A percentile compares a stretch with the other conserved stretches of the same genome.
Evolutionary conservation across 495 filamentous ascomycete genomes (phyloP).

Genomic region (Articulospora tetracladia): DNA sequence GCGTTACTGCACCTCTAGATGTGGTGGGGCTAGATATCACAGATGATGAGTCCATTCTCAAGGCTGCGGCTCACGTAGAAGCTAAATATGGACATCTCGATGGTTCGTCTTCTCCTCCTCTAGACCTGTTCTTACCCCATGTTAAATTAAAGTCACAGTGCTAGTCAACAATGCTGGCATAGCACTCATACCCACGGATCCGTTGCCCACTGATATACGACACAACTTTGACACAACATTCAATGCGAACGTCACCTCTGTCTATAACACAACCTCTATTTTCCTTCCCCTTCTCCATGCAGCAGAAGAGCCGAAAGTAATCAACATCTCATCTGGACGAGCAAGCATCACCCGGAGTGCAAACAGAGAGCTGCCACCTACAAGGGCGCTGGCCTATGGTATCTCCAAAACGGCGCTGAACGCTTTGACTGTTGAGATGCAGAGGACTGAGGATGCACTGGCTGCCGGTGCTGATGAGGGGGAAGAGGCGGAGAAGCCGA

Average conservation of each 20-base stretch:
- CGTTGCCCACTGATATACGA: conserved; percentile 17
- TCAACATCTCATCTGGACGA: conserved; percentile 27
- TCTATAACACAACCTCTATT: conserved; percentile 24
- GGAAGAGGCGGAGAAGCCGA: conserved; percentile 21
- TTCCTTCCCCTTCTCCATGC: conserved; percentile 29
- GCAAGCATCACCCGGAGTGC: conserved; percentile 14
- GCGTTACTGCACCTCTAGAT: conserved; percentile 24
- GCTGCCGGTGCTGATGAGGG: conserved; percentile 1
- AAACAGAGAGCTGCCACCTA: conserved; percentile 20
- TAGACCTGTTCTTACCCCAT: neutral
- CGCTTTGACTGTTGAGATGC: conserved; percentile 31
- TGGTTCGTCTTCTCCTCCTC: conserved; percentile 17
- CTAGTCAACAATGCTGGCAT: conserved; percentile 35
- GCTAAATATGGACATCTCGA: conserved; percentile 44
- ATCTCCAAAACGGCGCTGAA: conserved; percentile 32
- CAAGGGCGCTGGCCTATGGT: conserved; percentile 22
- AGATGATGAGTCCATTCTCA: conserved; percentile 25
- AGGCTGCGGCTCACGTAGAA: conserved; percentile 39
- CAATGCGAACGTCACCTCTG: conserved; percentile 29
- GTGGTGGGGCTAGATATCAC: conserved; percentile 30
- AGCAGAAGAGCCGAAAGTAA: conserved; percentile 19
- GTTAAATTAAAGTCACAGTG: conserved; percentile 18
- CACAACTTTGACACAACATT: conserved; percentile 24
- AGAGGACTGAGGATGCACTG: conserved; percentile 27
- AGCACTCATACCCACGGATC: conserved; percentile 4